A percentile compares a stretch with the other conserved stretches of the same genome.
phyloP scores from a whole-genome alignment of 306 rosid species.

The Senna siamea region DNA sequence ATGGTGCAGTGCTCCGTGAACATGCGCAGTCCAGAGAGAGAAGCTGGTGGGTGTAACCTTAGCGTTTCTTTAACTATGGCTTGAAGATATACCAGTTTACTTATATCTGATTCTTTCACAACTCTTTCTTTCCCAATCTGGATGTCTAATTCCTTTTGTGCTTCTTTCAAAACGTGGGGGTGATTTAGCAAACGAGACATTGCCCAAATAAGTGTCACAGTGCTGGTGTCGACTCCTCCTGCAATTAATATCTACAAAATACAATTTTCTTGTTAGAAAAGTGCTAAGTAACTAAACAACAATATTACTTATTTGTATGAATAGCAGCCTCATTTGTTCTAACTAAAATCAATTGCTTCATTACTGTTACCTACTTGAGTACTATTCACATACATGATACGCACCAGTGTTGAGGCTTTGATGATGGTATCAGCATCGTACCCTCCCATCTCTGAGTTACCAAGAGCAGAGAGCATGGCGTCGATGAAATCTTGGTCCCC shows the following conservation, averaged over 20 bases:
- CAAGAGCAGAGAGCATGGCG: conserved; percentile 42
- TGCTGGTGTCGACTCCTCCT: conserved; percentile 49
- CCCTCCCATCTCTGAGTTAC: conserved; percentile 13
- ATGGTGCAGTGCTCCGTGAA: conserved; percentile 50
- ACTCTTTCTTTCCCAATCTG: conserved; percentile 53
- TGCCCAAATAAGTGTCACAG: conserved; percentile 49
- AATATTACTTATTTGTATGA: too few species aligned
- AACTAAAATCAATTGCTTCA: too few species aligned
- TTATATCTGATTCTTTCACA: conserved; percentile 51
- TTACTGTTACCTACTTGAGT: too few species aligned
- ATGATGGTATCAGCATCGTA: conserved; percentile 44
- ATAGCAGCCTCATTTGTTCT: too few species aligned
- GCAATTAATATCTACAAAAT: conserved; percentile 37
- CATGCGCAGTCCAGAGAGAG: conserved; percentile 42
- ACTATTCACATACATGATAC: too few species aligned
- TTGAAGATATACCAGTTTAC: conserved; percentile 49
- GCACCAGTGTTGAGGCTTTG: conserved; percentile 46
- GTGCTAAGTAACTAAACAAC: too few species aligned
- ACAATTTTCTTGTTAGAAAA: too few species aligned
- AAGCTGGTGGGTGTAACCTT: conserved; percentile 53
- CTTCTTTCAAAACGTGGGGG: conserved; percentile 33
- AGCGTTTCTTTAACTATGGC: conserved; percentile 59
- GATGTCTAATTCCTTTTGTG: conserved; percentile 54
- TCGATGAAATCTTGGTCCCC: conserved; percentile 52
- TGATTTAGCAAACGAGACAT: conserved; percentile 48